Base-by-base conservation (phyloP, 2,329 filamentous ascomycete species). In the Pseudophaeomoniella oleicola region DNA sequence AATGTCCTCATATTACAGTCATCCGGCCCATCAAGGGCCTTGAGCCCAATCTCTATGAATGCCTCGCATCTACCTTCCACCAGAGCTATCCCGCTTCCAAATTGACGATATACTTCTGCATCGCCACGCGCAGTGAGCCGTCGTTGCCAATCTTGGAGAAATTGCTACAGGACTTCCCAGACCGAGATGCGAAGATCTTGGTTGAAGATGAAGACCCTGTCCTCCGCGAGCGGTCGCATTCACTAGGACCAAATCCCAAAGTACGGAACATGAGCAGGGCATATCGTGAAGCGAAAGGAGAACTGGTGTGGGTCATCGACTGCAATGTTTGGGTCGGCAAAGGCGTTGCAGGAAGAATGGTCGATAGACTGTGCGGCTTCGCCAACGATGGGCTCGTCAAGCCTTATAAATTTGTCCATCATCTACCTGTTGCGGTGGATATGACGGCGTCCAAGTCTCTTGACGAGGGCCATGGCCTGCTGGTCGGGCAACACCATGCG, bases 221-320 rank as follows among this genome's bases (percentile, higher is more conserved):
- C 18, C 62, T 93, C 5, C 69, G 74, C 37, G 69, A 67, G 18
- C 49, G 63, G 19, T 12, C 37, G 14, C 32, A 32, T 14, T 27
- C 38, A 12, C 68, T 96, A 39, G 92, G 92, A 0, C 90, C 90
- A 1, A 98, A 98, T 51, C 90, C 90, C n/a, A 98, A 98, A 64
- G 92, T 98, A 48, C 71, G 90, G 35, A 98, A 98, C 55, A 84
- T 96, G 67, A 94, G 87, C 54, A 74, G 85, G 31, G 87, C 85
- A 2, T 98, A 94, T 53, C 67, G 86, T 17, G 87, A 96, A 52
- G 84, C 86, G 2, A 78, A 79, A 44, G 80, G 82, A 1, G 86
- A 94, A 52, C 70, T 96, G 16, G 69, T 98, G 15, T 98, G 90
- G 90, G 78, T 94, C 35, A 72, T 93, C 14, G 90, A 98, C 59